Evolutionary conservation across 805 yeast genomes (phyloP), one percentile per base, ranked within the genome.

Genomic region (Maudiozyma serrabonitensis): DNA sequence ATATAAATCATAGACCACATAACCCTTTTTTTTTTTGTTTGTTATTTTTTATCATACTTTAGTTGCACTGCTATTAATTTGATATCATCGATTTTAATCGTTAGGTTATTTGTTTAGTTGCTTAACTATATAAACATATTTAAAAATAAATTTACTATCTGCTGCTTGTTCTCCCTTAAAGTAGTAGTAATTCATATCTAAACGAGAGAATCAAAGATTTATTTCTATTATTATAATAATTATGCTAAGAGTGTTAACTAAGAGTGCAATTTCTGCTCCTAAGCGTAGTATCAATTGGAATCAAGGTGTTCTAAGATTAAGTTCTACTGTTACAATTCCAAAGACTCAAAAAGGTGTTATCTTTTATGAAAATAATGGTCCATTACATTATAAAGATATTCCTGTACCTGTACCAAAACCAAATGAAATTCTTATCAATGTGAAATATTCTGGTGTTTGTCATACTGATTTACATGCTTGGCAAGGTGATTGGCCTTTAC

Each of bases 391-490:
- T 69, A 69, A 69, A 56, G 82, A 78, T 56, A 71, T 77, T 52
- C 75, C 79, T 21, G 81, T 77, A 31, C 82, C 87, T 64, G 67
- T 54, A 44, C 86, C 86, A 64, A 78, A 77, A 65, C 69, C 86
- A 54, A 79, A 74, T 61, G 86, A 81, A 67, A 69, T 81, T 51
- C 73, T 81, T 64, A 73, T 81, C 60, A 76, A 81, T 62, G 82
- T 81, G 63, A 80, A 80, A 69, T 81, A 79, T 71, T 81, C 87
- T 12, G 87, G 87, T 68, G 86, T 81, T 50, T 81, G 87, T 65
- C 87, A 81, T 73, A 80, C 86, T 28, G 87, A 81, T 64, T 75
- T 81, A 64, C 87, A 81, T 69, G 86, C 86, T 41, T 80, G 84
- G 84, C 76, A 79, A 62, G 84, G 84, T 60, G 84, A 80, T 62